Evolutionary conservation across 208 protist species (phyloP).

Genomic region (Acanthamoeba sp.): DNA sequence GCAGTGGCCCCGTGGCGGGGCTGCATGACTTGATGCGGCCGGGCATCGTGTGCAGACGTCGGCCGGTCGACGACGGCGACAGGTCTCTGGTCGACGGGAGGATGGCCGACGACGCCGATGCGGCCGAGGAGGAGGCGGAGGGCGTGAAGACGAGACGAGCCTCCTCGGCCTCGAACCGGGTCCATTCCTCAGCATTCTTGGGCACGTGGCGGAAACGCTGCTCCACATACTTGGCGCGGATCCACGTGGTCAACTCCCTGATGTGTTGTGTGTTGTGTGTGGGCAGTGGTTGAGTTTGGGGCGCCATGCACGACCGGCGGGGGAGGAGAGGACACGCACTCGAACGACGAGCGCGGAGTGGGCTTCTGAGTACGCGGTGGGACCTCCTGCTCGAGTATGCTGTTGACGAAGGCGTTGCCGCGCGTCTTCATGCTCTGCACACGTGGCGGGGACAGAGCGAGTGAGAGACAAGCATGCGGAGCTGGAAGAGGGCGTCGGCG

Average conservation of each 20-base stretch:
- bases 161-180: background rate
- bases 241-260: constrained; percentile 41
- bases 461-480: too few species aligned
- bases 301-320: too few species aligned
- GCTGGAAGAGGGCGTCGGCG: background rate
- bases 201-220: constrained; percentile 43
- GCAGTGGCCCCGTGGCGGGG: background rate
- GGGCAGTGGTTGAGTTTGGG: background rate
- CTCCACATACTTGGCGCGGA: constrained; percentile 52
- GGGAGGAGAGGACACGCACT: background rate
- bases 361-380: background rate
- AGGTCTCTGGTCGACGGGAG: background rate
- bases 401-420: constrained; percentile 41
- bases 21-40: background rate
- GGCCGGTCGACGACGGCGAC: background rate
- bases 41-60: background rate
- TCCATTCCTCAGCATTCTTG: background rate
- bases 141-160: background rate
- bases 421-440: background rate
- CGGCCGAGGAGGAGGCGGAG: background rate
- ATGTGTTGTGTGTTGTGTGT: background rate
- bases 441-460: background rate
- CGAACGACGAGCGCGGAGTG: background rate
- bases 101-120: background rate
- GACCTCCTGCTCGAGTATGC: constrained; percentile 1